Base-by-base conservation (phyloP, 2,329 filamentous ascomycete species). In the Akanthomyces lecanii region DNA sequence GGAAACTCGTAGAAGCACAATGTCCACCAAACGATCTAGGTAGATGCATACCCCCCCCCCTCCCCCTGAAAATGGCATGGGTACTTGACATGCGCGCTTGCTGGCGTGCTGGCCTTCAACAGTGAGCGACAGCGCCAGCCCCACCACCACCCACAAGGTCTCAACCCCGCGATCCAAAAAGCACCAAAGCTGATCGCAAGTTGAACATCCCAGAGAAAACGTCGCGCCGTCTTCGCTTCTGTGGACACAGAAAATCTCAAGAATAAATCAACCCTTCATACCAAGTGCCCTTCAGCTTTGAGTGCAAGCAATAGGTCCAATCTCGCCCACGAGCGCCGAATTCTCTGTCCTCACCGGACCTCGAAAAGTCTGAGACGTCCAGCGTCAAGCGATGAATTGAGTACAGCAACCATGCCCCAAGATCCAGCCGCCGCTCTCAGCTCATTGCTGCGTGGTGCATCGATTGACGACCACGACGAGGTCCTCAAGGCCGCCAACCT, bases 381-480 rank as follows among this genome's bases (percentile, higher is more conserved):
- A 42, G 33, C 45, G 44, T 59, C 52, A 36, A 53, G 70, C 66
- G 51, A 74, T 73, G 71, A 65, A 64, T 69, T 64, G 65, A 60
- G 47, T 21, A 14, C 64, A 36, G 18, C 36, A 61, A 70, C 63
- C 65, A 79, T 79, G 77, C 69, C 76, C 67, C 71, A 78, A 72
- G 78, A 82, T 71, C 74, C 80, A 69, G 76, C 82, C 65, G 76
- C 79, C 42, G 75, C 78, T 63, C 80, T 87, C 70, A 79, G 80
- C 70, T 78, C 81, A 66, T 76, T 85, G 65, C 79, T 89, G 68
- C 80, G 81, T 65, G 74, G 77, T 59, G 74, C 85, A 56, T 79
- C 80, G 56, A 85, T 89, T 70, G 75, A 85, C 65, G 90, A 95
- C 78, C 89, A 93, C 74, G 85, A 89, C 53, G 88, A 93, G 74